Evolutionary conservation across 192 early-diverging fungal genomes (phyloP), one percentile per base, ranked within the genome.

Genomic region (Gaertneriomyces semiglobifer): DNA sequence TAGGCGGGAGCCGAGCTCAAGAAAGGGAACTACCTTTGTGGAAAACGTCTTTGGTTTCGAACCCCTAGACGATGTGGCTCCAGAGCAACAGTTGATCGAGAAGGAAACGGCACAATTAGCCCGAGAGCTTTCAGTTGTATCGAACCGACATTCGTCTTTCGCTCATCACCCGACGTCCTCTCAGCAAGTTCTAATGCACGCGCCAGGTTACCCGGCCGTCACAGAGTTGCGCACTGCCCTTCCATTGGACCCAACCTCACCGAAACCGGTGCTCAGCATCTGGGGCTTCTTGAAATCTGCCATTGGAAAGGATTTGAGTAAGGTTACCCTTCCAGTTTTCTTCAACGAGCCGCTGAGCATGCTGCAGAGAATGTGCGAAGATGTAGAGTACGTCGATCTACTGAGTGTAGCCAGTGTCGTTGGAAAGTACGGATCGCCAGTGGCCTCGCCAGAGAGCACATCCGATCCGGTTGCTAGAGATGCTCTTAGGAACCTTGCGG

Each of bases 271-370:
- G 25, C 81, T 93, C 40, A 84, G 84, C 14, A 74, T 93, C 66
- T 94, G 93, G 91, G 84, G 87, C n/a, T 86, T 95, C 61, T 78
- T 95, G 41, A 93, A 90, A 75, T 88, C 86, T 51, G 88, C 91
- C 4, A 90, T 95, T 33, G 93, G 93, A 57, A 93, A 79, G 88
- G 79, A 95, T 60, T 73, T 95, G 66, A 82, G 82, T 40, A 88
- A 89, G 63, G 86, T 95, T 45, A 91, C 90, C 0, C 79, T 95
- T 40, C 93, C 93, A 0, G 93, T 93, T 8, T 88, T 90, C 65
- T 92, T 94, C 79, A 93, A 93, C 72, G 93, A 94, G 70, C 93
- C 93, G 0, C 84, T 90, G 1, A 87, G 85, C 18, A 89, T 93
- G 80, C 65, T 94, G 76, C 93, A 95, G 74, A 79, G 90, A 52